Evolutionary conservation across 78 protist species (phyloP), one percentile per base, ranked within the genome.

Genomic region (Dictyostelium intermedium): DNA sequence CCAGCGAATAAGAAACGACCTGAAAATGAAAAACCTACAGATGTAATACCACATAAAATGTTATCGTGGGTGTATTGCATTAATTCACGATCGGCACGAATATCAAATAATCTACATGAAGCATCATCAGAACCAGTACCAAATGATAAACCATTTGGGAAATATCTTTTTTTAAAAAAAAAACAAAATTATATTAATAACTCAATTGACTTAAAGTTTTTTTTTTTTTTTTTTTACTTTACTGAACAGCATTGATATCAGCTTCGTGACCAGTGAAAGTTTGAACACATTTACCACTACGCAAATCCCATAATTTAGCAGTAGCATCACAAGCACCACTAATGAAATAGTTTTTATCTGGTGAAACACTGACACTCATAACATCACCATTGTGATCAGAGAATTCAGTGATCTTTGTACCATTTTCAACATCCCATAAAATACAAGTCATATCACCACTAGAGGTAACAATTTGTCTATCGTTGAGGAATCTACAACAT

Each of bases 51-150:
- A 77, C 98, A 92, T 25, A 92, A 92, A 72, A 97, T 95, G 72
- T 91, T 77, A 39, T 98, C 98, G 92, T 83, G 74, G 25, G 97
- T 82, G 96, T 97, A 98, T 84, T 47, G 61, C 85, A 73, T 95
- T 47, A 99, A 80, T 91, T 98, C 98, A 41, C 98, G 76, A 86
- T 98, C 99, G 7, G 99, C 98, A 41, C 99, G 98, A 74, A 99
- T 79, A 91, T 99, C 99, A 73, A 98, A 99, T 56, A 99, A 91
- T 37, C 98, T 92, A 95, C 99, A 98, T 3, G 98, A 79, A 11
- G 97, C 95, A 91, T 99, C 99, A 80, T 99, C 99, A 18, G 98
- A 97, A 23, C 99, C 99, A n/a, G 99, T 99, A 70, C 96, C 99
- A 41, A 97, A 97, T 23, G 97, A 82, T 69, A 69, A 35, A 7